Evolutionary conservation across 805 yeast genomes (phyloP).

Genomic region (Saccharomyces eubayanus): DNA sequence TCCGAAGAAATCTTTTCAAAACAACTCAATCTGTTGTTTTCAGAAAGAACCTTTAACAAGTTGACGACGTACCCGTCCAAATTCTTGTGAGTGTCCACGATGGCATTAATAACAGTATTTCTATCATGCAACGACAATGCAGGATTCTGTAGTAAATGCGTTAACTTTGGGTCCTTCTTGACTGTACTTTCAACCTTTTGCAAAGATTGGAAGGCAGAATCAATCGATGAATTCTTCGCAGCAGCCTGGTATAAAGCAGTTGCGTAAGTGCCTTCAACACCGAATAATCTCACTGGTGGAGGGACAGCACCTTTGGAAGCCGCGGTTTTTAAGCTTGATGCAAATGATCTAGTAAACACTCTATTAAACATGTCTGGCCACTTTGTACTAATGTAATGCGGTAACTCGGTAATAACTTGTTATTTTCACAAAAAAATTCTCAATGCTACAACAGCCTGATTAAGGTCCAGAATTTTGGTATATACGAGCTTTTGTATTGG

Average conservation of each 20-base stretch:
- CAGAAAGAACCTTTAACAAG: slow-evolving; percentile 78
- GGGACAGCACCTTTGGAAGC: slow-evolving; percentile 35
- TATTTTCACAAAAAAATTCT: neutral
- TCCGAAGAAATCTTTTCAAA: slow-evolving; percentile 58
- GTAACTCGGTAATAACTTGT: neutral
- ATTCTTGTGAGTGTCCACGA: slow-evolving; percentile 31
- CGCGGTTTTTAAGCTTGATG: neutral
- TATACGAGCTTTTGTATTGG: neutral
- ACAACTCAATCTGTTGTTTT: slow-evolving; percentile 83
- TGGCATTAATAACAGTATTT: slow-evolving; percentile 53
- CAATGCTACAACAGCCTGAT: neutral
- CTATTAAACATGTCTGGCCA: neutral
- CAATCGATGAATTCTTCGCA: slow-evolving; percentile 69
- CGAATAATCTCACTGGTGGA: slow-evolving; percentile 90
- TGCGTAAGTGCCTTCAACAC: slow-evolving; percentile 95
- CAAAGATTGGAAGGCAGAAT: slow-evolving; percentile 60
- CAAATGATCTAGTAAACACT: neutral
- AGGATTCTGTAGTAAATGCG: slow-evolving; percentile 65
- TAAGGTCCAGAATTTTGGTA: neutral
- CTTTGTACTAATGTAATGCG: neutral
- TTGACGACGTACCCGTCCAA: slow-evolving; percentile 66
- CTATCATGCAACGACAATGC: slow-evolving; percentile 72
- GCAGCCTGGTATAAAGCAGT: slow-evolving; percentile 90
- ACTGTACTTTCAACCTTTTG: slow-evolving; percentile 44
- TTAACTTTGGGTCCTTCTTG: slow-evolving; percentile 54